Evolutionary conservation across 352 stramenopile species (phyloP), one percentile per base, ranked within the genome.

Genomic region (Lagenidium giganteum): DNA sequence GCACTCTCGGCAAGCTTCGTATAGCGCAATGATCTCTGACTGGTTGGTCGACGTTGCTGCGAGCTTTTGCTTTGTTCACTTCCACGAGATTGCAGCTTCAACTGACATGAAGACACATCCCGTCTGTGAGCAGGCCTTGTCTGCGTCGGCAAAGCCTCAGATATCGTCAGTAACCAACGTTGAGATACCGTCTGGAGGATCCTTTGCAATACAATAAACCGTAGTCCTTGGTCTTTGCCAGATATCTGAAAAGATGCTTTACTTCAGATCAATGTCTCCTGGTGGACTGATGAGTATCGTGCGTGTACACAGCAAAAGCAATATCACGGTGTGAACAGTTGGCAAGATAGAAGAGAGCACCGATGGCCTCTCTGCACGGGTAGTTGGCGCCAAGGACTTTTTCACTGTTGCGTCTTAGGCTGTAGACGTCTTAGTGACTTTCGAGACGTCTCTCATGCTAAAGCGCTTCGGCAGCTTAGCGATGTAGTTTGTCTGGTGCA

Each of bases 41-140:
- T 45, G 49, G 34, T 57, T 51, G 6, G 42, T 51, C n/a, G 50
- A 58, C 12, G 50, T 51, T 18, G 50, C 50, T 7, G 42, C 29
- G 7, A 58, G n/a, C 2, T 30, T 51, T 27, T 52, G 42, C 13
- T 52, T 47, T 4, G 42, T 52, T 7, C 42, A 58, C 20, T 34
- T 45, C 42, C 50, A 47, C 24, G 49, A 57, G 30, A 57, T 57
- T 1, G 48, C 39, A 5, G 20, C 40, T 8, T 50, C 25, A 2
- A 42, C 31, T 13, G 49, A 51, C 35, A 57, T 47, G 28, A 57
- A 51, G n/a, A 58, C 50, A 12, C 44, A 58, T n/a, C 50, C 50
- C 12, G 36, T 39, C n/a, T 58, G 50, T 12, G 50, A 58, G 26
- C 36, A 17, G 7, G 35, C 50, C 24, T 51, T 58, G 36, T 51